phyloP scores from a whole-genome alignment of 1,139 yeast species.

The Debaryomycetaceae sp. region DNA sequence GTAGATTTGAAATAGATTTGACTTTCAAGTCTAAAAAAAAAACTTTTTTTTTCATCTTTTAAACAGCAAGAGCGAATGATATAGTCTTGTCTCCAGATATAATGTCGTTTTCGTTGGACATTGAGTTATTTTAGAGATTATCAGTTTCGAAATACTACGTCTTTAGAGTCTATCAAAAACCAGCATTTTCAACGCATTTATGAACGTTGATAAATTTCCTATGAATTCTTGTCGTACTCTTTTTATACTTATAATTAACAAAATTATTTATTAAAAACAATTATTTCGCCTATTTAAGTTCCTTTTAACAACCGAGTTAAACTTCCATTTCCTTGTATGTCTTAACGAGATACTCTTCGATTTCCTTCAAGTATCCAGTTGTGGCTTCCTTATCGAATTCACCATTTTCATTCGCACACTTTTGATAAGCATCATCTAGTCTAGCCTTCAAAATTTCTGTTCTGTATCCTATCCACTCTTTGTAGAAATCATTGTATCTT shows the following conservation, averaged over 20 bases:
- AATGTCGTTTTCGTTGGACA: background rate
- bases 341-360: constrained; percentile 34
- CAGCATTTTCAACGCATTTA: background rate
- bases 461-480: constrained; percentile 41
- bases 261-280: background rate
- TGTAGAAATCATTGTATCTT: constrained; percentile 30
- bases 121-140: background rate
- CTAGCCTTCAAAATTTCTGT: constrained; percentile 35
- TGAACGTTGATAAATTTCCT: background rate
- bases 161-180: background rate
- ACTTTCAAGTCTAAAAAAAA: background rate
- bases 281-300: background rate
- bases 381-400: constrained; percentile 39
- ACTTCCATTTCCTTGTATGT: constrained; percentile 51
- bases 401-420: constrained; percentile 17
- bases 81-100: background rate
- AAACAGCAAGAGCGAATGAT: background rate
- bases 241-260: background rate
- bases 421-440: constrained; percentile 25
- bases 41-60: constrained; percentile 1
- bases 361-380: constrained; percentile 30
- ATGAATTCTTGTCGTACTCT: background rate
- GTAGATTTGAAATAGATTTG: constrained; percentile 11
- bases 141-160: background rate
- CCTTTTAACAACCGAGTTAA: background rate